Conservation (phyloP, 768 basidiomycete species). For the Gautieria morchelliformis region DNA sequence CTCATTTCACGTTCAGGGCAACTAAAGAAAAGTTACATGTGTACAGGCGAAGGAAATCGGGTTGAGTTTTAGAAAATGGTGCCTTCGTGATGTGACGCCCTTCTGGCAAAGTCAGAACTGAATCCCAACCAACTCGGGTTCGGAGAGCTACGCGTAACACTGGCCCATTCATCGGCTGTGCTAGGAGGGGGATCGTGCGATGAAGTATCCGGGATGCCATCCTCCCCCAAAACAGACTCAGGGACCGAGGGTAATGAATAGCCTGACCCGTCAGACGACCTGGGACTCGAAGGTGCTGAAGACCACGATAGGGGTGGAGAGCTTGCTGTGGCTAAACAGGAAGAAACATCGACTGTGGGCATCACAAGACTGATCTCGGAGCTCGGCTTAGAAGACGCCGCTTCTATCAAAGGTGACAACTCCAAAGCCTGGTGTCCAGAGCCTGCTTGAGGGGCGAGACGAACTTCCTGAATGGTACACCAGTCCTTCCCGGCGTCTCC, state of each 20-base stretch:
- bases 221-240: not conserved
- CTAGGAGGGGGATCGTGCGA: not conserved
- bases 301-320: not conserved
- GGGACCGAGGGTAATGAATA: not conserved
- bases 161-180: not conserved
- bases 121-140: not conserved
- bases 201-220: not conserved
- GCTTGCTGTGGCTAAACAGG: slow-evolving; percentile 21
- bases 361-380: slow-evolving; percentile 45
- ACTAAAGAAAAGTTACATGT: too few species aligned
- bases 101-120: not conserved
- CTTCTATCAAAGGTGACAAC: not conserved
- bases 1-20: too few species aligned
- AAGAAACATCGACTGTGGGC: slow-evolving; percentile 67
- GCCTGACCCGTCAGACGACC: not conserved
- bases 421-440: not conserved
- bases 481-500: slow-evolving; percentile 67
- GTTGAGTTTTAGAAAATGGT: not conserved
- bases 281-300: not conserved
- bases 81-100: not conserved
- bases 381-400: not conserved
- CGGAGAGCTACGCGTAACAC: not conserved
- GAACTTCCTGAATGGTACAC: slow-evolving; percentile 60
- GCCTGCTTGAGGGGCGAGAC: not conserved
- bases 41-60: too few species aligned